phyloP scores from a whole-genome alignment of 352 stramenopile species.

The Pythium vanterpoolii region DNA sequence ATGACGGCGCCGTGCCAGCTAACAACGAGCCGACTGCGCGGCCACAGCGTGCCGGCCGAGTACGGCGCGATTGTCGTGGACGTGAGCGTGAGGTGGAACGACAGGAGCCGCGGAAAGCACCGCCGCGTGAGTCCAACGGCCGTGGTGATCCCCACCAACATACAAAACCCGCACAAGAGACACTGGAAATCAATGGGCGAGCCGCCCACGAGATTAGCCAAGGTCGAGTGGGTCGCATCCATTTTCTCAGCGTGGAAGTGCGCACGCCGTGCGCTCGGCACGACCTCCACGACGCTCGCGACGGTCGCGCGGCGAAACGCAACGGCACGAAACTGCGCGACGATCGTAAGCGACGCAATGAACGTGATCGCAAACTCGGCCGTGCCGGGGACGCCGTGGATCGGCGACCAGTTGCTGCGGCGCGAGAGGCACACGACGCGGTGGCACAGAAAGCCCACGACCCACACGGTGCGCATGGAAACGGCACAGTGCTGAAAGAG shows the following conservation, averaged over 20 bases:
- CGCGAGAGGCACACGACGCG: not conserved
- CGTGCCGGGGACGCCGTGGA: constrained; percentile 26
- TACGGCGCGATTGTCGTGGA: not conserved
- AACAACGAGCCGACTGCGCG: constrained; percentile 13
- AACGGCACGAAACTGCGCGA: constrained; percentile 24
- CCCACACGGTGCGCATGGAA: constrained; percentile 50
- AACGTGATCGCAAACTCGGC: constrained; percentile 35
- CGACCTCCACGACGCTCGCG: not conserved
- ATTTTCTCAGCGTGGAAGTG: not conserved
- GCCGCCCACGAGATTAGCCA: constrained; percentile 4
- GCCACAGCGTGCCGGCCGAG: constrained; percentile 13
- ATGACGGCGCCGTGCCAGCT: not conserved
- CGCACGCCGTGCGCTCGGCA: not conserved
- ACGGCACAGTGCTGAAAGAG: constrained; percentile 33
- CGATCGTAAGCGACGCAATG: constrained; percentile 31
- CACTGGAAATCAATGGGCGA: constrained; percentile 16
- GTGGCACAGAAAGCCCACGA: constrained; percentile 35
- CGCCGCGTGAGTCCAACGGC: not conserved
- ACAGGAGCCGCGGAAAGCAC: not conserved
- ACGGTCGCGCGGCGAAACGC: not conserved
- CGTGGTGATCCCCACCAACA: not conserved
- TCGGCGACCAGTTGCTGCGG: constrained; percentile 5
- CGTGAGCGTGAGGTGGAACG: not conserved
- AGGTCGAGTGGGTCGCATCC: not conserved
- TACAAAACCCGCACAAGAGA: not conserved